Evolutionary conservation across 768 basidiomycete genomes (phyloP).

Genomic region (Mycena metata): DNA sequence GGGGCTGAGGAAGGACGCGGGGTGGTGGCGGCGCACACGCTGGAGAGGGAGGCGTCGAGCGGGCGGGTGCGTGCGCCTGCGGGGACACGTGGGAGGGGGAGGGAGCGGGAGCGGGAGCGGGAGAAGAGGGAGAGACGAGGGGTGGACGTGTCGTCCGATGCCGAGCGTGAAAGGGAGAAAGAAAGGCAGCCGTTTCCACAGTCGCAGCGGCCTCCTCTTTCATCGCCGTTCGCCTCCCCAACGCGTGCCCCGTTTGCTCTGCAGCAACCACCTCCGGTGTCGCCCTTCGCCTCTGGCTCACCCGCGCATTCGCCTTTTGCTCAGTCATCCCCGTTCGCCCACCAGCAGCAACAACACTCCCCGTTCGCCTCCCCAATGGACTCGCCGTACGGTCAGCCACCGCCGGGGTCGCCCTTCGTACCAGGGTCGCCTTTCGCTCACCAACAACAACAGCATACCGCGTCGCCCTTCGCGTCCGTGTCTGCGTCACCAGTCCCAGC

Average conservation of each 20-base stretch:
- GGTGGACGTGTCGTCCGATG: background rate
- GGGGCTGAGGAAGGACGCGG: background rate
- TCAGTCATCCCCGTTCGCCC: background rate
- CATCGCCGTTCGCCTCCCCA: background rate
- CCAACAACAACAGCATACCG: background rate
- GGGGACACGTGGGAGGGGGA: constrained; percentile 75
- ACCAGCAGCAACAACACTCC: background rate
- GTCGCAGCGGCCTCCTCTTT: background rate
- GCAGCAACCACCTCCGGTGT: background rate
- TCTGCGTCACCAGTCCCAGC: constrained; percentile 12
- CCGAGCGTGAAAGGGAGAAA: no score
- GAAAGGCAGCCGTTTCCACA: background rate
- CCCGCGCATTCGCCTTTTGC: background rate
- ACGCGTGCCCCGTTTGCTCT: background rate
- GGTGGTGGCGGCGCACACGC: background rate
- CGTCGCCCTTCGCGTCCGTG: background rate
- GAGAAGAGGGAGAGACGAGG: background rate
- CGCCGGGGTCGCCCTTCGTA: background rate
- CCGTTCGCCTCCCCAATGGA: background rate
- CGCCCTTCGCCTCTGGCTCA: constrained; percentile 12
- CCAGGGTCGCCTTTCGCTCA: background rate
- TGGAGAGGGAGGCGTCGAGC: background rate
- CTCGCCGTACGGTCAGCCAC: constrained; percentile 3
- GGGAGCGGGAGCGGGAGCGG: constrained; percentile 26
- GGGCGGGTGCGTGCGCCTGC: constrained; percentile 67